phyloP scores from a whole-genome alignment of 495 filamentous ascomycete species.

The Cladorrhinum samala region DNA sequence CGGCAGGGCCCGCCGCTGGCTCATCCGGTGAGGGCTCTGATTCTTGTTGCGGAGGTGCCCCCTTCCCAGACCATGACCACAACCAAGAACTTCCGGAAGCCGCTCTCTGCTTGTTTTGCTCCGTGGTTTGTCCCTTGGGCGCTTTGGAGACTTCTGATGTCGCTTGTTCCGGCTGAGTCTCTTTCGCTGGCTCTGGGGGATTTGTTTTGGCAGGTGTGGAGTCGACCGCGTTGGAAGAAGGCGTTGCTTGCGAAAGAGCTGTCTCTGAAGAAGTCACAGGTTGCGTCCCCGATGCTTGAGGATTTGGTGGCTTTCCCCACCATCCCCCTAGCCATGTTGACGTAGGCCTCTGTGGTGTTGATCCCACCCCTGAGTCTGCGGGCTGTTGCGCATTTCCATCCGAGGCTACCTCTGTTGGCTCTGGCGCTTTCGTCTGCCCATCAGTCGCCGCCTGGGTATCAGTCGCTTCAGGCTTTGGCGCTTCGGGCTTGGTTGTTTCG shows the following conservation, averaged over 20 bases:
- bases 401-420: not conserved
- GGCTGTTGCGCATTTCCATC: slow-evolving; percentile 10
- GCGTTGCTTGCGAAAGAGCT: not conserved
- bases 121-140: slow-evolving; percentile 8
- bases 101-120: slow-evolving; percentile 10
- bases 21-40: not conserved
- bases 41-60: slow-evolving; percentile 2
- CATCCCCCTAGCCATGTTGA: slow-evolving; percentile 52
- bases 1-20: slow-evolving; percentile 14
- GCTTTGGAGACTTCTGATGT: slow-evolving; percentile 20
- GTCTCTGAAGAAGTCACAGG: slow-evolving; percentile 19
- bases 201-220: slow-evolving; percentile 7
- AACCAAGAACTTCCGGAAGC: slow-evolving; percentile 43
- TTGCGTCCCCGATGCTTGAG: slow-evolving; percentile 19
- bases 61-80: slow-evolving; percentile 38
- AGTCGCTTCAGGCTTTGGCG: slow-evolving; percentile 1
- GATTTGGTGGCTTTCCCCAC: slow-evolving; percentile 14
- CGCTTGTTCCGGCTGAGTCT: slow-evolving; percentile 15
- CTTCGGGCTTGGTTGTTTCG: slow-evolving; percentile 1
- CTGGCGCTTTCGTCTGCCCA: not conserved
- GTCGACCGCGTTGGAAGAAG: slow-evolving; percentile 5
- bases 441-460: slow-evolving; percentile 6
- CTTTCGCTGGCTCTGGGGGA: slow-evolving; percentile 8
- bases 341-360: slow-evolving; percentile 31
- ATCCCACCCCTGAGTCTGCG: slow-evolving; percentile 10